phyloP scores from a whole-genome alignment of 202 grass and related monocot genomes.

The Setaria viridis region DNA sequence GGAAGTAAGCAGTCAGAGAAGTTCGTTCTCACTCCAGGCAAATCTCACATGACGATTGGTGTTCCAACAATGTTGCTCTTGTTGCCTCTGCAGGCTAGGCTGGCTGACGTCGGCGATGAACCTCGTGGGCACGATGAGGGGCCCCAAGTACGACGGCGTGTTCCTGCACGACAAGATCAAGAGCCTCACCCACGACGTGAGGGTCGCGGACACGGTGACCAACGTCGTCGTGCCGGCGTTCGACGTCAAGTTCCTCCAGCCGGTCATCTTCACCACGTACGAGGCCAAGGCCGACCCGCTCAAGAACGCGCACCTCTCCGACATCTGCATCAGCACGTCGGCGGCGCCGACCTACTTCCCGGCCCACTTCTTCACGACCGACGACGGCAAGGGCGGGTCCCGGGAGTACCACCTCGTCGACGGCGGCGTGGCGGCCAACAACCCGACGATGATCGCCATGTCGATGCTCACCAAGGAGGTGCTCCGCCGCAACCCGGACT shows the following conservation, averaged over 20 bases:
- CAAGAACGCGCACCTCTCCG: constrained; percentile 72
- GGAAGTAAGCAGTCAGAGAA: constrained; percentile 9
- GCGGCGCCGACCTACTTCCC: constrained; percentile 78
- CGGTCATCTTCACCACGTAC: constrained; percentile 65
- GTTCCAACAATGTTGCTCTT: neutral
- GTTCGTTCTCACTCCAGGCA: neutral
- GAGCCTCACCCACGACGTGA: constrained; percentile 37
- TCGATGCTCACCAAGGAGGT: constrained; percentile 62
- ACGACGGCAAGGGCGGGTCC: neutral
- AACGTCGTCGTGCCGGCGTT: constrained; percentile 69
- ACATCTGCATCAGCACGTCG: constrained; percentile 83
- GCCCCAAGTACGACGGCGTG: constrained; percentile 66
- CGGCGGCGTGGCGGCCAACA: constrained; percentile 69
- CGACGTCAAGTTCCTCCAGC: constrained; percentile 63
- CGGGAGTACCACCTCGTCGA: constrained; percentile 69
- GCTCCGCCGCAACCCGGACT: constrained; percentile 49
- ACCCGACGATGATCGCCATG: constrained; percentile 67
- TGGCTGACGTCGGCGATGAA: constrained; percentile 33
- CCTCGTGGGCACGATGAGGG: neutral
- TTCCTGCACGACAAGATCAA: constrained; percentile 66
- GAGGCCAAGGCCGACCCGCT: constrained; percentile 48
- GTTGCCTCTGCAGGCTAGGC: constrained; percentile 23
- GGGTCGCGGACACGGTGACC: constrained; percentile 55
- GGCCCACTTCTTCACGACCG: constrained; percentile 65
- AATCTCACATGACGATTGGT: neutral